A percentile compares a stretch with the other conserved stretches of the same genome.
These are phyloP conservation scores for Scutellaria baicalensis DNA, from an alignment of 257 asterid species.

Conservation along the genomic window DNA sequence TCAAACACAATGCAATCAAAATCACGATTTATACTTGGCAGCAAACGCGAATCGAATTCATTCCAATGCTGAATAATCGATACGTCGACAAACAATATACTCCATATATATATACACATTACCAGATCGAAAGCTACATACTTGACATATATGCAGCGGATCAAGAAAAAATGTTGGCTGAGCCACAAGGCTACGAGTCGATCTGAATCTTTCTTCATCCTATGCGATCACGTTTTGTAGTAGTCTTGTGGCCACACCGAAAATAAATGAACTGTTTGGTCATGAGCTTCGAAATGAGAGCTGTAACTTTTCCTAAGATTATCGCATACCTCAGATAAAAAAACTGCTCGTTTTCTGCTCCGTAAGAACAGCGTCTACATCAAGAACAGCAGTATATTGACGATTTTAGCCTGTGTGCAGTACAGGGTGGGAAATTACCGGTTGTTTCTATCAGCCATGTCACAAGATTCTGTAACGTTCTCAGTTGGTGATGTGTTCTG, in stretches of 20 bases:
- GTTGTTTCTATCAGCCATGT: background rate
- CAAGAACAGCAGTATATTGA: background rate
- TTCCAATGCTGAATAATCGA: background rate
- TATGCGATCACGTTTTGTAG: background rate
- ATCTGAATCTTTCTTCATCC: conserved; percentile 2
- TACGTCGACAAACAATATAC: background rate
- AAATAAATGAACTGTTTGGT: background rate
- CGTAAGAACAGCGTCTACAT: background rate
- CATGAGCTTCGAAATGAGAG: background rate
- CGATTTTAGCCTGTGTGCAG: background rate
- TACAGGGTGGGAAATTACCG: background rate
- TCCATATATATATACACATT: background rate
- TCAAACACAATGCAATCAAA: background rate
- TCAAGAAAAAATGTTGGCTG: conserved; percentile 14
- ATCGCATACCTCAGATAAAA: conserved; percentile 5
- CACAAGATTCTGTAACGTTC: background rate
- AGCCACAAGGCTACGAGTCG: background rate
- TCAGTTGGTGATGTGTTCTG: background rate
- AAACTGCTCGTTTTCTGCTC: background rate
- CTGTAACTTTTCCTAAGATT: background rate
- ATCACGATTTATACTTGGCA: background rate
- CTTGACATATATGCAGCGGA: background rate
- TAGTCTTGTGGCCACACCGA: background rate
- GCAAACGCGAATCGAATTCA: background rate
- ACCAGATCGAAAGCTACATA: conserved; percentile 17